Evolutionary conservation across 148 eudicot genomes (phyloP).

Genomic region (Vaccinium vitisidaea): DNA sequence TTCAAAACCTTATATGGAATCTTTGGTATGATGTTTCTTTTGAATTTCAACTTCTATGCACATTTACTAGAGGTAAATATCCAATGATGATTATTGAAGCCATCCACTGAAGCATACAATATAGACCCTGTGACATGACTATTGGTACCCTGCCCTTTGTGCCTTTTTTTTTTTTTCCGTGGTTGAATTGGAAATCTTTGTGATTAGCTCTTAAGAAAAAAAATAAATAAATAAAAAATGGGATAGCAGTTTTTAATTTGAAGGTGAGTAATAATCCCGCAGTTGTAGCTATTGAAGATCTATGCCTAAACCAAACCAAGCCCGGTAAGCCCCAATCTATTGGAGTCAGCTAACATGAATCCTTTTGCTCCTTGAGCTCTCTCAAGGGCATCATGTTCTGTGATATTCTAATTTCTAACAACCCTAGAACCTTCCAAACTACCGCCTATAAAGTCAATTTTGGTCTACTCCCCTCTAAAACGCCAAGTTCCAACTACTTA

Average conservation of each 20-base stretch:
- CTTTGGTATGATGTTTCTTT: neutral
- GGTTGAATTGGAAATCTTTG: neutral
- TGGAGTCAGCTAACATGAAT: neutral
- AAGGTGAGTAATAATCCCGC: neutral
- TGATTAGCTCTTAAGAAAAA: neutral
- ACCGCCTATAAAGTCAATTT: neutral
- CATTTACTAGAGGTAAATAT: neutral
- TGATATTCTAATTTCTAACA: neutral
- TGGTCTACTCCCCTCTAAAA: neutral
- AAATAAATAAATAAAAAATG: neutral
- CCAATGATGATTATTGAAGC: neutral
- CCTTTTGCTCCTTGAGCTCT: neutral
- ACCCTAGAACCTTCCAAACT: neutral
- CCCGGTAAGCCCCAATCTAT: neutral
- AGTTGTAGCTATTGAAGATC: neutral
- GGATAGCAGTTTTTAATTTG: neutral
- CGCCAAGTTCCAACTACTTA: neutral
- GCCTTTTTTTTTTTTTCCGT: neutral
- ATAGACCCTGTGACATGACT: neutral
- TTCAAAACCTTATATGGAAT: neutral
- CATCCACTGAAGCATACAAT: neutral
- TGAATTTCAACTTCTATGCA: neutral
- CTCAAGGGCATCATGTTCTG: neutral
- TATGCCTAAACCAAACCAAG: neutral
- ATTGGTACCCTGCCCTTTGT: neutral